Percentiles rank a stretch among this genome's conserved stretches.
These are phyloP conservation scores for Crassisporium funariophilum DNA, from an alignment of 768 basidiomycete species.

Conservation along the genomic window DNA sequence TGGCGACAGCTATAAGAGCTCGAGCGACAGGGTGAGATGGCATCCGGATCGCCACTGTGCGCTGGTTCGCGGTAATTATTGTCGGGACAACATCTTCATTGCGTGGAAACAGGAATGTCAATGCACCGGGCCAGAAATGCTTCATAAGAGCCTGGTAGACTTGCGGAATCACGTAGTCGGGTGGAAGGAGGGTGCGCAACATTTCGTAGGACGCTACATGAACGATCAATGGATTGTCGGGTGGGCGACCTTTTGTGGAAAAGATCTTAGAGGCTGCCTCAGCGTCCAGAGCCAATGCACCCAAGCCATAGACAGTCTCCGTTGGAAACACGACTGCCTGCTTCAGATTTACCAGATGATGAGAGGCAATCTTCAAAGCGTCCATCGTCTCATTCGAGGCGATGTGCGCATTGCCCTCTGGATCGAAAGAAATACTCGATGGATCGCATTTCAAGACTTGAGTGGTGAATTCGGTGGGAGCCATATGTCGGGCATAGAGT, in stretches of 20 bases:
- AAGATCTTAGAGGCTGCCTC: constrained; percentile 77
- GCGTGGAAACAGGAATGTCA: constrained; percentile 89
- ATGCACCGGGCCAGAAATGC: constrained; percentile 92
- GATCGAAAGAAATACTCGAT: constrained; percentile 56
- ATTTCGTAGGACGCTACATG: constrained; percentile 87
- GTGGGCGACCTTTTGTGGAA: constrained; percentile 85
- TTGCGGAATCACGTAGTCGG: constrained; percentile 56
- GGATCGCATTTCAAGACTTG: constrained; percentile 65
- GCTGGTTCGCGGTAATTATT: constrained; percentile 79
- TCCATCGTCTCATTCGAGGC: constrained; percentile 50
- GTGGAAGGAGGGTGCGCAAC: constrained; percentile 76
- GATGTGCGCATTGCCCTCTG: constrained; percentile 49
- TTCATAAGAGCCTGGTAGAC: constrained; percentile 77
- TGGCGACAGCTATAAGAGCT: constrained; percentile 76
- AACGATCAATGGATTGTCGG: constrained; percentile 97
- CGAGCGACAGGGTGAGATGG: constrained; percentile 93
- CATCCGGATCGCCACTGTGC: constrained; percentile 89
- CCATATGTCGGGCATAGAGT: constrained; percentile 28
- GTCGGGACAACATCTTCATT: constrained; percentile 60
- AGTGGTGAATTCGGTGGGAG: constrained; percentile 27
- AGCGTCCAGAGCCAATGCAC: constrained; percentile 73
- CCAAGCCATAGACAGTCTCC: constrained; percentile 99
- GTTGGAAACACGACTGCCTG: constrained; percentile 89
- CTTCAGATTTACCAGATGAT: constrained; percentile 47
- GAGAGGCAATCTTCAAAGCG: constrained; percentile 58